These are phyloP conservation scores for Corymbia calophylla DNA, from an alignment of 441 rosid genomes.

Conservation along the genomic window DNA sequence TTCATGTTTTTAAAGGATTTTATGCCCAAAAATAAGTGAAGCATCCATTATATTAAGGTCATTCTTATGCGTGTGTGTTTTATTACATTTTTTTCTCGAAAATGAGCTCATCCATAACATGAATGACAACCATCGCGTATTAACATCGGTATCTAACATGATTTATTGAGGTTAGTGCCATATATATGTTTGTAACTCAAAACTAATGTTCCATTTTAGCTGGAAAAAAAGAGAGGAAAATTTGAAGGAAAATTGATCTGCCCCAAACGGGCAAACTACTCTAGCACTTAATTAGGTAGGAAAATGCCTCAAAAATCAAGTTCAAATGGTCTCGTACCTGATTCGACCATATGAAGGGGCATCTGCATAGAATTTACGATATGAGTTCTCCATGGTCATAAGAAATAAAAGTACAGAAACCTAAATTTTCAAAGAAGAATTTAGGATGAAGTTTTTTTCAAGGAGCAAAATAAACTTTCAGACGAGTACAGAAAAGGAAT, in stretches of 20 bases:
- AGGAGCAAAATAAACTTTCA: background rate
- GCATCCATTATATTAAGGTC: background rate
- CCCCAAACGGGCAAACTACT: background rate
- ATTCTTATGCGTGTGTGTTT: background rate
- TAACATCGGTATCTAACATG: background rate
- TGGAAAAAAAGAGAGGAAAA: background rate
- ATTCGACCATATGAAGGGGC: background rate
- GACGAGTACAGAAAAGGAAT: background rate
- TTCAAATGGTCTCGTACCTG: background rate
- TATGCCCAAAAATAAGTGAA: background rate
- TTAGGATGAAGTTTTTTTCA: background rate
- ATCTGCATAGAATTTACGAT: background rate
- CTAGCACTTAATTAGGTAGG: background rate
- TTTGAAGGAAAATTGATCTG: background rate
- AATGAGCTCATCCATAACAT: background rate
- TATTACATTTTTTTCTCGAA: background rate
- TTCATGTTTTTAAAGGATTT: background rate
- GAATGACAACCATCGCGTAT: background rate
- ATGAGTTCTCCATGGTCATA: background rate
- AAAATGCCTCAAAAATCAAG: background rate
- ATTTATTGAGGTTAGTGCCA: background rate
- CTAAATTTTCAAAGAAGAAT: background rate
- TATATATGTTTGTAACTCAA: background rate
- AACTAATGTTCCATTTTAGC: background rate
- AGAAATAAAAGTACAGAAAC: background rate